Percentiles rank a stretch among this genome's conserved stretches.
These are phyloP conservation scores for Tulasnella sp. DNA, from an alignment of 768 basidiomycete genomes.

Conservation along the genomic window DNA sequence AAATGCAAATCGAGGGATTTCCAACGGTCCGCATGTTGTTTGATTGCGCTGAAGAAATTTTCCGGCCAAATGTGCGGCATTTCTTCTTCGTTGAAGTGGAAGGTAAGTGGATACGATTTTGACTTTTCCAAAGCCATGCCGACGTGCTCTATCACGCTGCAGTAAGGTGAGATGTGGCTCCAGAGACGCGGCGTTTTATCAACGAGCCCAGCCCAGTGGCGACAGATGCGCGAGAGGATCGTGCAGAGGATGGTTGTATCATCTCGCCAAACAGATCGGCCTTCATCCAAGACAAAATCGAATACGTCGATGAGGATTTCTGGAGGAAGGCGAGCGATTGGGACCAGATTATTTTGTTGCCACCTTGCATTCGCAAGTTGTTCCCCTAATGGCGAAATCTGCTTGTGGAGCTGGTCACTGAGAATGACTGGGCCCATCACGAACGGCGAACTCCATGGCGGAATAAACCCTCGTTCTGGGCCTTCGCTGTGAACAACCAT, in stretches of 20 bases:
- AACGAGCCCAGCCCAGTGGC: background rate
- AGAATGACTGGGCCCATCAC: background rate
- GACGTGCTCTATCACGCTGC: background rate
- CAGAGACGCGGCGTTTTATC: background rate
- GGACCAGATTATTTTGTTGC: background rate
- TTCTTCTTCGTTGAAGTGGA: background rate
- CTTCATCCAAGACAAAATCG: background rate
- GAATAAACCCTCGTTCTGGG: background rate
- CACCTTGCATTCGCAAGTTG: background rate
- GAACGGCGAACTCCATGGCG: background rate
- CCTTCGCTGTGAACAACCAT: too few species aligned
- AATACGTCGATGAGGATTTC: background rate
- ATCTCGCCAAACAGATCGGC: background rate
- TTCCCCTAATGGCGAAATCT: background rate
- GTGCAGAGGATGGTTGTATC: background rate
- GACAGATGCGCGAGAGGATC: background rate
- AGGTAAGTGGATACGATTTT: background rate
- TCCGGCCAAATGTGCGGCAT: background rate
- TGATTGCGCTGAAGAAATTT: background rate
- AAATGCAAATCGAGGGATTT: background rate
- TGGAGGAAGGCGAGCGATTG: background rate
- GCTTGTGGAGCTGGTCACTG: background rate
- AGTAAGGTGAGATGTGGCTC: background rate
- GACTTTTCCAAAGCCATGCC: background rate
- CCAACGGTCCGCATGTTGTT: background rate